Base-by-base conservation (phyloP, 2,329 filamentous ascomycete genomes). In the Periglandula ipomoeae region DNA sequence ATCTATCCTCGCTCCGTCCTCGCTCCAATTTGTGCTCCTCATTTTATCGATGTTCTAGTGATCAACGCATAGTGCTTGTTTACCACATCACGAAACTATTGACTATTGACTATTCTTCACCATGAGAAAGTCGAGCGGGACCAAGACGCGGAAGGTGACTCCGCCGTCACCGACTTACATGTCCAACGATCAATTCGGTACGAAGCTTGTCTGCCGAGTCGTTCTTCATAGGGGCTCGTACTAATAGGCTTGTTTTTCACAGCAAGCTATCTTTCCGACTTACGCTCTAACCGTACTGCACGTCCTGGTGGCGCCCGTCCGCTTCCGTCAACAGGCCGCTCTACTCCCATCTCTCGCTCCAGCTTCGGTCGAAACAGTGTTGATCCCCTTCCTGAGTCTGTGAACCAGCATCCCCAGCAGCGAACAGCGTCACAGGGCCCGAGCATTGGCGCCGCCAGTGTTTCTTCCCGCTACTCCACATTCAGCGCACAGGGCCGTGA, bases 251-350 rank as follows among this genome's bases (percentile, higher is more conserved):
- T 40, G 19, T 7, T 23, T 37, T 47, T 35, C 55, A 52, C 66
- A 89, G 85, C 82, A 55, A 73, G 74, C 52, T 90, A 89, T 64
- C 76, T 89, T 32, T 74, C 82, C 56, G 79, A 83, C 56, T 76
- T 91, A 32, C 82, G 87, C 56, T 79, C 76, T 56, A 85, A 78
- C 65, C 81, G 83, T 46, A 72, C 81, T 49, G 72, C 76, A 32
- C 77, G 86, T 49, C 86, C 86, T 8, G 84, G 80, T 49, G 85
- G 86, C 53, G 84, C 85, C 44, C 75, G 86, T 55, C 85, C 85
- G 51, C 76, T 75, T 48, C 76, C 77, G 20, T 60, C 67, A 32
- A 59, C 51, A 56, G 63, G 62, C 37, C 48, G 50, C 38, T 46
- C 58, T 55, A 56, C 58, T 55, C 60, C 58, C 5, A 11, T 20